Conservation (phyloP, 139 green algal genomes). For the Micractinium sp. region DNA sequence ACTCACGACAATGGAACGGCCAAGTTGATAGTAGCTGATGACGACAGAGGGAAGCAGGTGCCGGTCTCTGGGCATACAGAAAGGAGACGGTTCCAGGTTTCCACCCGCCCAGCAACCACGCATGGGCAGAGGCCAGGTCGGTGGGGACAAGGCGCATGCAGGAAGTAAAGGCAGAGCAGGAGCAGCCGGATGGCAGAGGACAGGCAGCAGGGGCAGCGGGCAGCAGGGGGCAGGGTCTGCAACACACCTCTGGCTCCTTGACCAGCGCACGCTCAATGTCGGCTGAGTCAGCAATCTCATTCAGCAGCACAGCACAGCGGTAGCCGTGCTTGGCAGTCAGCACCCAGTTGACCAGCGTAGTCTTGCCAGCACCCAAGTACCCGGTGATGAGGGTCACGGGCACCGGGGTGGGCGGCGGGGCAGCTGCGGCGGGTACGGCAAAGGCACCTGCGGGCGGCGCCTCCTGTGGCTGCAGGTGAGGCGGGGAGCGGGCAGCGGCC, state of each 20-base stretch:
- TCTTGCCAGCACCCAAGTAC: conserved; percentile 68
- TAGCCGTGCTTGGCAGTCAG: conserved; percentile 80
- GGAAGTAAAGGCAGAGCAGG: too few relatives aligned
- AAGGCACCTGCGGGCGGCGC: background rate
- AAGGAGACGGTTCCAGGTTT: too few relatives aligned
- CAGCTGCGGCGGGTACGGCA: background rate
- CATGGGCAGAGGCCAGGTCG: too few relatives aligned
- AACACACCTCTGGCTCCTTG: conserved; percentile 57
- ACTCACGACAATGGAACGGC: too few relatives aligned
- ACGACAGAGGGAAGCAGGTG: too few relatives aligned
- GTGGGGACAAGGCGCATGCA: too few relatives aligned
- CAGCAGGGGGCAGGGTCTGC: background rate
- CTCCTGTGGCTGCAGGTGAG: background rate
- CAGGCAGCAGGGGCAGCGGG: too few relatives aligned
- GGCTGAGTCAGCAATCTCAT: conserved; percentile 84
- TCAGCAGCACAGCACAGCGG: conserved; percentile 88
- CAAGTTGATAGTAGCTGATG: too few relatives aligned
- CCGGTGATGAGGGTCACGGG: conserved; percentile 77
- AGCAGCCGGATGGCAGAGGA: too few relatives aligned
- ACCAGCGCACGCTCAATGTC: conserved; percentile 89
- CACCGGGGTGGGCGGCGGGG: conserved; percentile 37
- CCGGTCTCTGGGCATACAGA: too few relatives aligned
- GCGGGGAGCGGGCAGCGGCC: background rate
- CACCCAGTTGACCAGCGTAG: conserved; percentile 94
- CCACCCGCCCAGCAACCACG: too few relatives aligned